Base-by-base conservation (phyloP, 306 rosid species). In the Vicia sativa region DNA sequence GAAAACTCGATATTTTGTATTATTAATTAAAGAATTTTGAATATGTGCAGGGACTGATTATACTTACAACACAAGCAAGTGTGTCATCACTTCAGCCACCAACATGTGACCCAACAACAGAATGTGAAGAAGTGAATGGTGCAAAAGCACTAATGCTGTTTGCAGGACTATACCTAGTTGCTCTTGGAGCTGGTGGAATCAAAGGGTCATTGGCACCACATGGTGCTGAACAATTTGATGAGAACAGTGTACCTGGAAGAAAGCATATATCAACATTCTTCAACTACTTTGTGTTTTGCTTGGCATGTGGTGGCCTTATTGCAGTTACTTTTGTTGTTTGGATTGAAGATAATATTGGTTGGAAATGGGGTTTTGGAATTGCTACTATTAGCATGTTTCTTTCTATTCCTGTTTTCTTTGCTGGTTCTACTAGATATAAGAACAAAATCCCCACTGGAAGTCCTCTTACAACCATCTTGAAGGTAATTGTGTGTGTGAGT, bases 351-450 rank as follows among this genome's bases (percentile, higher is more conserved):
- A 89, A 92, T 67, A 84, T 81, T 71, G 98, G 98, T 0, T 92
- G 98, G 98, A 83, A 84, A 76, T 92, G 98, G 98, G 98, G 98
- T 45, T 92, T 92, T 63, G 98, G 84, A 14, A 77, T 89, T 69
- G 68, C 96, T 10, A 92, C 92, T 29, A 77, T 87, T 16, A 77
- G 77, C 81, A 86, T 92, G 4, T 61, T 89, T 37, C 3, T 92
- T 7, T 92, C 98, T 39, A 81, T 92, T 15, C 83, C 85, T 0
- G 77, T 87, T 4, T 87, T 92, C 82, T 72, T 92, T 16, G 81
- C 91, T 0, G 98, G 98, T 19, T 89, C 99, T 10, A 1, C 86
- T 54, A 73, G 79, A 41, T 93, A 93, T 67, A 80, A 83, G 75
- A 90, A 81, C 71, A 92, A 83, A 68, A 78, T 87, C 10, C 96